Percentiles rank a stretch among this genome's conserved stretches.
Conservation (phyloP, 2,329 filamentous ascomycete genomes). For the Colletotrichum sp. region DNA sequence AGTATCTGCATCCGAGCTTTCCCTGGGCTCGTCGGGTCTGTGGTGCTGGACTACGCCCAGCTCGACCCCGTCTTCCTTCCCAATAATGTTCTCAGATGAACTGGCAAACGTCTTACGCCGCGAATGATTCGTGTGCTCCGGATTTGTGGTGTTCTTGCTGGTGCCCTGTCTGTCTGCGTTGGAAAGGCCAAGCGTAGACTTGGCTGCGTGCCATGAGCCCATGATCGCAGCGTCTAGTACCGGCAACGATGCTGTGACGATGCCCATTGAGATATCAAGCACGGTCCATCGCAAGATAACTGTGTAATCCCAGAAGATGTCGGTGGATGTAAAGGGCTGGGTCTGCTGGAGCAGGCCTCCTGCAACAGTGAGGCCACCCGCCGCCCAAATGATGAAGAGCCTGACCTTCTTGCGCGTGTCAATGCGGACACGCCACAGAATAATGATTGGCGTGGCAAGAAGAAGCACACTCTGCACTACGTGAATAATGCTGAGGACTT, state of each 20-base stretch:
- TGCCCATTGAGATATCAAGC: conserved; percentile 31
- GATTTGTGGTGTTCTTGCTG: neutral
- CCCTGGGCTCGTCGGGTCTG: neutral
- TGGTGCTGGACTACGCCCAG: neutral
- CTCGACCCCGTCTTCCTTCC: neutral
- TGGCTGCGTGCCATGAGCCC: conserved; percentile 16
- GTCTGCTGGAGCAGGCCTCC: conserved; percentile 31
- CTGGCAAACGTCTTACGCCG: neutral
- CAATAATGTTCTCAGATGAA: conserved; percentile 2
- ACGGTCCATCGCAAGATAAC: conserved; percentile 28
- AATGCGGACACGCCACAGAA: conserved; percentile 35
- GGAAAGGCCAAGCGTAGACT: neutral
- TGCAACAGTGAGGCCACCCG: conserved; percentile 30
- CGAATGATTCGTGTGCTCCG: neutral
- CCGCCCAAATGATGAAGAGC: conserved; percentile 32
- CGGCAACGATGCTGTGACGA: conserved; percentile 32
- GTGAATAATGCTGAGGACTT: conserved; percentile 32
- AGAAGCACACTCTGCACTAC: conserved; percentile 34
- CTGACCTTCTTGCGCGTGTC: conserved; percentile 27
- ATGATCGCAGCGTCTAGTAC: conserved; percentile 28
- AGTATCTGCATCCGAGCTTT: neutral
- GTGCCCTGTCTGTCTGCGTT: neutral
- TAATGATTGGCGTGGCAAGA: conserved; percentile 32
- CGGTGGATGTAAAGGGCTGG: neutral
- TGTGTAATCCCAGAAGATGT: conserved; percentile 24